Base-by-base conservation (phyloP, 805 yeast genomes). In the Candida suzukii region DNA sequence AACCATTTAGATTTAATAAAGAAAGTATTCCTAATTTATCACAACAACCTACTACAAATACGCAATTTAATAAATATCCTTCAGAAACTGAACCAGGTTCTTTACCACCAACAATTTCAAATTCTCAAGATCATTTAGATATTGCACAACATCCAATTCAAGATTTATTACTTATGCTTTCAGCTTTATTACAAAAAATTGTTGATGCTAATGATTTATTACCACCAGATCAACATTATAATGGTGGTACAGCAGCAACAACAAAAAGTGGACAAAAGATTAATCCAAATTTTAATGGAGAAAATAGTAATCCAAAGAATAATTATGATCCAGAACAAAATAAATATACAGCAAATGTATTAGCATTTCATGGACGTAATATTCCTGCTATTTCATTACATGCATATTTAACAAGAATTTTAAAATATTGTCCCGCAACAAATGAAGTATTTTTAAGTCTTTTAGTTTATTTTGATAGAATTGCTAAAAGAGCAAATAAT, bases 371-470 rank as follows among this genome's bases (percentile, higher is more conserved):
- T 61, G 99, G 99, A 16, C 80, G 95, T 44, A 95, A 91, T 57
- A 82, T 93, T 10, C 99, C 99, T 1, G 96, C 95, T n/a, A 93
- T 93, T 41, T 78, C 90, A 12, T 72, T 93, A 37, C 88, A 88
- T 53, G 93, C 95, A 18, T 93, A 93, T 58, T 71, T 93, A 45
- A 76, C 87, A 34, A 78, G 99, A 56, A 91, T 93, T 24, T 76
- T 91, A 58, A 91, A 91, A 63, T 93, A 93, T 64, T 93, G 99
- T 61, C 98, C 99, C 0, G 93, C 93, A n/a, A 90, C 99, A 2
- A 91, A 91, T 62, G 98, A 93, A 59, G 98, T 93, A 27, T 93
- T 90, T 61, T 66, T 93, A 37, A 82, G 96, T 30, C 65, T 93
- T 28, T 70, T 93, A 52, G 97, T 93, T 25, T 93, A 93, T 61